Evolutionary conservation across 1,284 basidiomycete genomes (phyloP), one percentile per base, ranked within the genome.

Genomic region (Cronartium quercuum): DNA sequence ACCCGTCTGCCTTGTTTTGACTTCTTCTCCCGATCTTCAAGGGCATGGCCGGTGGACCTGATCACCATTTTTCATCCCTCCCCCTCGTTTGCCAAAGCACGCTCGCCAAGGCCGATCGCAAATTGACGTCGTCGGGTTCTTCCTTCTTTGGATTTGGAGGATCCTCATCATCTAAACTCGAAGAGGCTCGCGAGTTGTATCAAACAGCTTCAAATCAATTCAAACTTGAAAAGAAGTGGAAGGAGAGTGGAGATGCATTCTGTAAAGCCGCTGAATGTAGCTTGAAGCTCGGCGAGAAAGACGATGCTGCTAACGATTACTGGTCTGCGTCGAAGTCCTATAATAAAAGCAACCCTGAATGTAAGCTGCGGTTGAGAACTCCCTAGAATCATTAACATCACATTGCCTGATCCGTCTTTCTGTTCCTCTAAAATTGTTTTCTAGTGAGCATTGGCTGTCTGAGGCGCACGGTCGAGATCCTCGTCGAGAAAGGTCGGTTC

Each of bases 291-390:
- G 88, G 90, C 74, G 94, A 96, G 83, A 84, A 83, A 62, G 92
- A 91, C 77, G 94, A 96, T 78, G 93, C 94, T n/a, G 90, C 92
- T 42, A 94, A 94, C 81, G 92, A 93, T 18, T 97, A 90, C 88
- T 95, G 94, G 91, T 94, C 94, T 80, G 93, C 94, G 24, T 89
- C 91, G 44, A 97, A 96, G 84, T 89, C 90, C 35, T 97, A 91
- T 85, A 97, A 96, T 85, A 87, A 90, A 82, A 88, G 88, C 21
- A 88, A 87, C 81, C 92, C 92, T 12, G 89, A 91, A 78, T 84
- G 93, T 94, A 24, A 80, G 82, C 89, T 83, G 9, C 40, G 58
- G 29, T n/a, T 38, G 15, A 61, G 18, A 15, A 3, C 66, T 40
- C 7, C 1, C 55, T 18, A 18, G 29, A 6, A 34, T 35, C 9